These are phyloP conservation scores for Agrocybe pediades DNA, from an alignment of 768 basidiomycete species.

Conservation along the genomic window DNA sequence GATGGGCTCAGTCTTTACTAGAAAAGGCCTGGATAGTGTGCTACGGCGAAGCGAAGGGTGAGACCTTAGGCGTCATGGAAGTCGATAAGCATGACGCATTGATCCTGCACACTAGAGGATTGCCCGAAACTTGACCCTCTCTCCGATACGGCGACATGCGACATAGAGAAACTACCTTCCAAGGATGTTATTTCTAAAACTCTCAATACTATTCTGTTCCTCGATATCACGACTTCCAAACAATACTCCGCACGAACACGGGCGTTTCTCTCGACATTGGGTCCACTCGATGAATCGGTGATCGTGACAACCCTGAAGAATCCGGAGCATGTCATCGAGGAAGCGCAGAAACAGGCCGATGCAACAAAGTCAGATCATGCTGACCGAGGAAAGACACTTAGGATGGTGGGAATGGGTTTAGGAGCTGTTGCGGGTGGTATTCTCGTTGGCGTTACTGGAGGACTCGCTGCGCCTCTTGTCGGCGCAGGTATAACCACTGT, in stretches of 20 bases:
- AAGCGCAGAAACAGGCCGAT: slow-evolving; percentile 44
- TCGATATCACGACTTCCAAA: slow-evolving; percentile 48
- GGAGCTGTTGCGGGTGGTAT: slow-evolving; percentile 58
- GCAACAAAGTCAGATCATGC: slow-evolving; percentile 43
- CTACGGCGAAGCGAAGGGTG: slow-evolving; percentile 22
- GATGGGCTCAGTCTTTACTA: slow-evolving; percentile 46
- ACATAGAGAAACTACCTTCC: slow-evolving; percentile 38
- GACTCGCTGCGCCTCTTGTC: slow-evolving; percentile 58
- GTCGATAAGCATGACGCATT: neutral
- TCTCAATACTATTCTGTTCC: slow-evolving; percentile 51
- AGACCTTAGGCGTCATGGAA: neutral
- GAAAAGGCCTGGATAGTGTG: slow-evolving; percentile 48
- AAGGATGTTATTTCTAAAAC: slow-evolving; percentile 39
- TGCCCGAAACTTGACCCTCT: slow-evolving; percentile 44
- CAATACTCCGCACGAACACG: slow-evolving; percentile 54
- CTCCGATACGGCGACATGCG: slow-evolving; percentile 46
- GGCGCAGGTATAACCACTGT: slow-evolving; percentile 53
- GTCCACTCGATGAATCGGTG: slow-evolving; percentile 41
- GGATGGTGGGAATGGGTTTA: slow-evolving; percentile 50
- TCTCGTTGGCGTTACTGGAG: slow-evolving; percentile 58
- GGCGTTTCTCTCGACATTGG: slow-evolving; percentile 42
- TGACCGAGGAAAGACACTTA: slow-evolving; percentile 36
- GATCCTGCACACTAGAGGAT: slow-evolving; percentile 25
- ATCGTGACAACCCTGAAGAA: slow-evolving; percentile 50
- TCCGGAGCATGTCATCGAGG: slow-evolving; percentile 45